phyloP scores from a whole-genome alignment of 371 early-diverging fungal genomes.

The Dinochytrium kinnereticum region DNA sequence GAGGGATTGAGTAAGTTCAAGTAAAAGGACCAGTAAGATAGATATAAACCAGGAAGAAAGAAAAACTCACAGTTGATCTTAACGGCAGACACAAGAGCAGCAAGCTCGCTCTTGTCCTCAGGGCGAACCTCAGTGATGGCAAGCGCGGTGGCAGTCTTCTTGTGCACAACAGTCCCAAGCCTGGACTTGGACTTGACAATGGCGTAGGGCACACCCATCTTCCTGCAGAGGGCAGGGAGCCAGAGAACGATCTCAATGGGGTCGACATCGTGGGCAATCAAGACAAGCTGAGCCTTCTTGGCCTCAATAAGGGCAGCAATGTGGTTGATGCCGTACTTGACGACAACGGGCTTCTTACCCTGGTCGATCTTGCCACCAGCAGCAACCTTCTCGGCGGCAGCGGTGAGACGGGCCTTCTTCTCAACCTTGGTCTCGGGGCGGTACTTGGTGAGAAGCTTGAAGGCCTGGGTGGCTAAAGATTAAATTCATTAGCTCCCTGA shows the following conservation, averaged over 20 bases:
- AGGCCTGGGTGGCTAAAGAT: slow-evolving; percentile 91
- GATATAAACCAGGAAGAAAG: not conserved
- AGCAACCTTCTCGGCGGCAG: slow-evolving; percentile 81
- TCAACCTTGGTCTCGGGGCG: slow-evolving; percentile 97
- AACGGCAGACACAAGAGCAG: slow-evolving; percentile 86
- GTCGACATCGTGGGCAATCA: slow-evolving; percentile 99
- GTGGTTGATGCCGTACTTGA: slow-evolving; percentile 99
- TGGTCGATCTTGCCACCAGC: slow-evolving; percentile 87
- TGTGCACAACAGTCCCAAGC: slow-evolving; percentile 98
- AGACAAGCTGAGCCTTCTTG: slow-evolving; percentile 98
- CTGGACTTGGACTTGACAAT: slow-evolving; percentile 98
- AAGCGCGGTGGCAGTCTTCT: slow-evolving; percentile 98
- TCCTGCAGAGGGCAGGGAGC: slow-evolving; percentile 99
- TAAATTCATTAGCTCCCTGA: no score
- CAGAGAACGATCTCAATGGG: slow-evolving; percentile 99
- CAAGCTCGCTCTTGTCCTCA: slow-evolving; percentile 95
- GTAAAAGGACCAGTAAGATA: not conserved
- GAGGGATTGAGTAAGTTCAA: not conserved
- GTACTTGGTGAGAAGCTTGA: slow-evolving; percentile 98
- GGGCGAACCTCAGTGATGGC: slow-evolving; percentile 94
- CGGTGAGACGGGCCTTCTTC: slow-evolving; percentile 93
- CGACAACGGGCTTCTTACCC: slow-evolving; percentile 92
- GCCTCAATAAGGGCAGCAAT: slow-evolving; percentile 96
- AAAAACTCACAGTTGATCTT: slow-evolving; percentile 75
- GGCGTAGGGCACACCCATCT: slow-evolving; percentile 99